phyloP scores from a whole-genome alignment of 352 stramenopile species.

The Phytophthora rubi region DNA sequence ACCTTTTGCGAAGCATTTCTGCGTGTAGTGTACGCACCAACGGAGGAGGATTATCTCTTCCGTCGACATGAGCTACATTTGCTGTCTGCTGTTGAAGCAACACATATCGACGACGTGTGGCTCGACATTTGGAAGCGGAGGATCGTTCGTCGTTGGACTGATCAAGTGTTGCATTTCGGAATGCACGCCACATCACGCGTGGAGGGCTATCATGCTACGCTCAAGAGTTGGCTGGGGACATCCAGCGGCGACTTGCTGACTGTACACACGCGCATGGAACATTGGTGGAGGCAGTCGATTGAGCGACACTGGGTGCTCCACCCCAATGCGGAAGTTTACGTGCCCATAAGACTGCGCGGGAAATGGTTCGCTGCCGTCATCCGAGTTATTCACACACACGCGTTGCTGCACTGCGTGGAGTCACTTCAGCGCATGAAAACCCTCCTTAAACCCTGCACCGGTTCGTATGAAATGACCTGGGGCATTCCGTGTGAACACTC shows the following conservation, averaged over 20 bases:
- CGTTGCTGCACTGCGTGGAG: background rate
- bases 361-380: conserved; percentile 1
- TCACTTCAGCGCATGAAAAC: background rate
- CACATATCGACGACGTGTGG: background rate
- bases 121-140: background rate
- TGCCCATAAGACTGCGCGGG: background rate
- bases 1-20: background rate
- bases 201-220: background rate
- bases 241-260: conserved; percentile 4
- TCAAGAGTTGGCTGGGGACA: background rate
- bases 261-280: conserved; percentile 1
- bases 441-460: background rate
- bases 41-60: background rate
- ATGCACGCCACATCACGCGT: background rate
- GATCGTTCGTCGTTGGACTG: background rate
- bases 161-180: background rate
- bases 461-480: background rate
- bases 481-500: background rate
- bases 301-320: background rate
- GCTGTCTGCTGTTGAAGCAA: background rate
- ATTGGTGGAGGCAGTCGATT: conserved; percentile 8
- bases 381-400: background rate
- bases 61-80: background rate
- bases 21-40: background rate
- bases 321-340: background rate